Evolutionary conservation across 306 rosid genomes (phyloP).

Genomic region (Gastrolobium bilobum): DNA sequence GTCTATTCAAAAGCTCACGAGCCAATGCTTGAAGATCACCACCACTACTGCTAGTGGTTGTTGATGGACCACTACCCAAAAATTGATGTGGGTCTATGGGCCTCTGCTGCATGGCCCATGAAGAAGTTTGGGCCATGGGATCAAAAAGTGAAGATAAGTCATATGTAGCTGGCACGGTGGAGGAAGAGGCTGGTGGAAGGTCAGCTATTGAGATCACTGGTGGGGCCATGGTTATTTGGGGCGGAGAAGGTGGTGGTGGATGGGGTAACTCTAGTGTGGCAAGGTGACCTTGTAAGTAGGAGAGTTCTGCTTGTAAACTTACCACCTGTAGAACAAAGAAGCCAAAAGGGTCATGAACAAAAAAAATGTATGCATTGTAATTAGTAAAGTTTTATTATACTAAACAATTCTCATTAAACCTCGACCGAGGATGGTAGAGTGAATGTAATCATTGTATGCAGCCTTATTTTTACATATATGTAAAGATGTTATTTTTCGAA

Average conservation of each 20-base stretch:
- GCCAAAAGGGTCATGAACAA: background rate
- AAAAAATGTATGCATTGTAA: background rate
- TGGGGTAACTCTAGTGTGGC: conserved; percentile 78
- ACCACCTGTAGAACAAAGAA: conserved; percentile 62
- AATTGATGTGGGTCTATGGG: conserved; percentile 62
- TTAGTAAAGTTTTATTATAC: background rate
- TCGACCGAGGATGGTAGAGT: no score
- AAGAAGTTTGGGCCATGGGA: conserved; percentile 72
- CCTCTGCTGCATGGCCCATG: conserved; percentile 76
- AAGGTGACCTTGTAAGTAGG: conserved; percentile 85
- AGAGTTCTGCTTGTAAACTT: conserved; percentile 87
- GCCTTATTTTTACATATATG: no score
- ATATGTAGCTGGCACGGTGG: conserved; percentile 59
- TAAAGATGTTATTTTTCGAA: no score
- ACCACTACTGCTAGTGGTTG: conserved; percentile 32
- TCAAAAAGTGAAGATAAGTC: conserved; percentile 90
- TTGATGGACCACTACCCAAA: conserved; percentile 48
- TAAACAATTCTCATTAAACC: no score
- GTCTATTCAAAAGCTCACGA: conserved; percentile 71
- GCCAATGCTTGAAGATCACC: conserved; percentile 87
- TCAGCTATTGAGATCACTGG: conserved; percentile 62
- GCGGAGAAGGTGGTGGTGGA: conserved; percentile 63
- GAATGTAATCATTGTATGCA: no score
- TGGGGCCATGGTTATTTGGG: conserved; percentile 51
- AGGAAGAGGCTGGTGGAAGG: conserved; percentile 59